Evolutionary conservation across 1,139 yeast species (phyloP).

Genomic region (Maudiozyma humilis): DNA sequence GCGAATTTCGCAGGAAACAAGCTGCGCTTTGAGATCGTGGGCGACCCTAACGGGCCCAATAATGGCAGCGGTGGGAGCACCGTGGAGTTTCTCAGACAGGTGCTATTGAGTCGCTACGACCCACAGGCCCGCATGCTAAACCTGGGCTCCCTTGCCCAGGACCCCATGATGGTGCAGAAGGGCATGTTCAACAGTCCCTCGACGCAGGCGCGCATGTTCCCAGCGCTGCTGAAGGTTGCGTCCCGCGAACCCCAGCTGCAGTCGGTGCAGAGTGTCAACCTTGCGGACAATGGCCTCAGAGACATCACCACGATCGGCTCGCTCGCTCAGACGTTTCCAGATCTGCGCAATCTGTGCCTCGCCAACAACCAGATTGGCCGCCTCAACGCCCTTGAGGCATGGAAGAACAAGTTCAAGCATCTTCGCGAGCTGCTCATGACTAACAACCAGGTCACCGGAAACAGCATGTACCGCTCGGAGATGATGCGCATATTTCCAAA

Average conservation of each 20-base stretch:
- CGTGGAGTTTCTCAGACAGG: conserved; percentile 52
- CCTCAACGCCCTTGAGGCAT: conserved; percentile 55
- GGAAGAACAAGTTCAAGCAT: conserved; percentile 68
- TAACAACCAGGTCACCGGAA: conserved; percentile 66
- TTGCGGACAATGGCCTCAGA: conserved; percentile 59
- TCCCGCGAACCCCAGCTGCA: conserved; percentile 32
- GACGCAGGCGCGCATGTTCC: conserved; percentile 71
- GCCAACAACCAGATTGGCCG: conserved; percentile 62
- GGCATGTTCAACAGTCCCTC: conserved; percentile 59
- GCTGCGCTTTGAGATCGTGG: conserved; percentile 45
- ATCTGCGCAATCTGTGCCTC: conserved; percentile 66
- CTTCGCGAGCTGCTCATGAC: conserved; percentile 67
- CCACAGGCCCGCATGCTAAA: conserved; percentile 59
- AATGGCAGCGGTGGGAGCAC: conserved; percentile 29
- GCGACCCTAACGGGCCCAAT: too few relatives aligned
- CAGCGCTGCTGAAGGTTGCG: conserved; percentile 85
- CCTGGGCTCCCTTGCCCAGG: conserved; percentile 58
- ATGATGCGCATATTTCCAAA: conserved; percentile 69
- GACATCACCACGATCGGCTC: conserved; percentile 60
- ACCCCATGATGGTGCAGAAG: conserved; percentile 48
- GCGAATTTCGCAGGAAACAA: conserved; percentile 72
- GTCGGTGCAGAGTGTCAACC: conserved; percentile 61
- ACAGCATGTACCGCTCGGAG: conserved; percentile 49
- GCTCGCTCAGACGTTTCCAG: conserved; percentile 67
- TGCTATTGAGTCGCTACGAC: conserved; percentile 61